A percentile compares a stretch with the other conserved stretches of the same genome.
Evolutionary conservation across 192 early-diverging fungal genomes (phyloP).

Genomic region (Coemansia sp.): DNA sequence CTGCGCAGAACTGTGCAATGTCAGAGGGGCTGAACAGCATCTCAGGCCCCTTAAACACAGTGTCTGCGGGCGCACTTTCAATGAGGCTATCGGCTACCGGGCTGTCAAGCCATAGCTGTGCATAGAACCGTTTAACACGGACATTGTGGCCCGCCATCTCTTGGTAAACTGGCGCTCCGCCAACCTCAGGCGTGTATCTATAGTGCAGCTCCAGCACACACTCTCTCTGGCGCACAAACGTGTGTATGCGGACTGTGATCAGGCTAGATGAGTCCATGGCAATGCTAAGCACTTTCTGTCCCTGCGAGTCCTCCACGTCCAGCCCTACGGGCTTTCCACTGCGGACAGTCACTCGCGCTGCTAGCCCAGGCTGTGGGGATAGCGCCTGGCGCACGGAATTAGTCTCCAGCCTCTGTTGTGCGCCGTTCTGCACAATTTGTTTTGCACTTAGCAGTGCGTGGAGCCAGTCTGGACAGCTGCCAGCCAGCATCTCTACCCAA

Average conservation of each 20-base stretch:
- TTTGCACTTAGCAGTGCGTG: constrained; percentile 71
- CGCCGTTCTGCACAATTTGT: constrained; percentile 70
- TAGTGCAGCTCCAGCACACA: background rate
- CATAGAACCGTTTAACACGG: constrained; percentile 85
- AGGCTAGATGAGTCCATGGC: constrained; percentile 21
- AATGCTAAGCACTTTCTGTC: constrained; percentile 28
- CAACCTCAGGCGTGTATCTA: background rate
- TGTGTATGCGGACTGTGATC: constrained; percentile 53
- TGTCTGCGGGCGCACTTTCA: background rate
- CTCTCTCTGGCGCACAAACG: constrained; percentile 21
- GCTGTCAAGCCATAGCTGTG: constrained; percentile 71
- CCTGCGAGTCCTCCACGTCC: background rate
- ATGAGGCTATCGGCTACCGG: too few relatives aligned
- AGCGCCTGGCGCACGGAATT: constrained; percentile 60
- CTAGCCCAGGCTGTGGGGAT: constrained; percentile 57
- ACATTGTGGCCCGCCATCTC: constrained; percentile 60
- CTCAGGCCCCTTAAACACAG: background rate
- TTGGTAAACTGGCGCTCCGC: background rate
- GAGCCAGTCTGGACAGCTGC: constrained; percentile 71
- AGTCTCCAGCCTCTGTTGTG: constrained; percentile 51
- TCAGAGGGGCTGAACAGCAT: background rate
- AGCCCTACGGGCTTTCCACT: background rate
- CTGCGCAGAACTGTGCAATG: background rate
- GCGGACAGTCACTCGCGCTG: constrained; percentile 8
- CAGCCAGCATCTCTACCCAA: constrained; percentile 72